A percentile compares a stretch with the other conserved stretches of the same genome.
Conservation (phyloP, 768 basidiomycete species). For the Psilocybe sp. region DNA sequence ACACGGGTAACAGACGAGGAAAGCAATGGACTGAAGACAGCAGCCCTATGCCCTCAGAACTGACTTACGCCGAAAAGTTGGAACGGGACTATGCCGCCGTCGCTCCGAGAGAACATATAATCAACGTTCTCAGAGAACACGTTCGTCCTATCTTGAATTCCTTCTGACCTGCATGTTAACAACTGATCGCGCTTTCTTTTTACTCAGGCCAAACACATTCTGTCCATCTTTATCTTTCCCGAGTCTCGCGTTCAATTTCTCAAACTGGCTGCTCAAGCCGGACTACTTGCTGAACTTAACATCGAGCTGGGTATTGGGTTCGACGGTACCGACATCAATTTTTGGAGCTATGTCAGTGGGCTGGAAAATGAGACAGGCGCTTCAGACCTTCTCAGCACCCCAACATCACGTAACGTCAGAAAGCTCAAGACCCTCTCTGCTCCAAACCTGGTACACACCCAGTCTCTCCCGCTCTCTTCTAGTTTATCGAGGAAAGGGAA, state of each 20-base stretch:
- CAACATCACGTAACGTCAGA: background rate
- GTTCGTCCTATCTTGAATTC: conserved; percentile 47
- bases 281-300: conserved; percentile 37
- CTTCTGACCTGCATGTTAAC: too few relatives aligned
- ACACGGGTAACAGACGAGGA: conserved; percentile 32
- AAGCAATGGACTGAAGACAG: conserved; percentile 50
- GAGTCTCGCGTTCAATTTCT: conserved; percentile 71
- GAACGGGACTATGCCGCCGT: conserved; percentile 20
- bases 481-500: background rate
- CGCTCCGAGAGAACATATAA: conserved; percentile 41
- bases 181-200: conserved; percentile 8
- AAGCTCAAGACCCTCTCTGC: too few relatives aligned
- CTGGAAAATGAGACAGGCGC: conserved; percentile 5
- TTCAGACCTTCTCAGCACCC: background rate
- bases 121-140: conserved; percentile 52
- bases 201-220: conserved; percentile 51
- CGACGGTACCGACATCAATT: conserved; percentile 48
- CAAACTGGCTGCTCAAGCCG: conserved; percentile 47
- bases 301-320: conserved; percentile 25
- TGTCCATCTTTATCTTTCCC: conserved; percentile 66
- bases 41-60: conserved; percentile 26
- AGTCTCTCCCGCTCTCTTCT: too few relatives aligned
- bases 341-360: conserved; percentile 58
- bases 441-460: background rate
- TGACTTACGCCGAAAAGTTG: conserved; percentile 18